Evolutionary conservation across 2,329 filamentous ascomycete species (phyloP), one percentile per base, ranked within the genome.

Genomic region (Clarireedia homoeocarpa): DNA sequence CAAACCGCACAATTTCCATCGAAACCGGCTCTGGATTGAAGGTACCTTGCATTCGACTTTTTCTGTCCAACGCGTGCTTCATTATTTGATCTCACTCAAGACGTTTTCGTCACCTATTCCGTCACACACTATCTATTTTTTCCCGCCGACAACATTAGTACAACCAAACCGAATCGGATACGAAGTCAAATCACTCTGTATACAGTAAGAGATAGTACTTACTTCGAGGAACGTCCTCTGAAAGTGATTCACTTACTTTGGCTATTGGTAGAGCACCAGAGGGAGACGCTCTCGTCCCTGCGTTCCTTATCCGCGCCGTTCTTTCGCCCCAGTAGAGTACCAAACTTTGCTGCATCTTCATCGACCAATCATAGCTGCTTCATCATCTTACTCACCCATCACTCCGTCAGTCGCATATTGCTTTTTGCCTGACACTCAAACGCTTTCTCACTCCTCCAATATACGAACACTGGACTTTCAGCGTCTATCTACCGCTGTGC

Each of bases 181-280:
- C 38, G 12, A 50, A 5, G 39, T 34, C 46, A 36, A 34, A 46
- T 44, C 24, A 50, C n/a, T 55, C 46, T 27, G 44, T 38, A 55
- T 14, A 42, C 46, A 50, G 39, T 51, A 42, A 55, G 47, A 38
- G 39, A 51, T 36, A 55, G 53, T 51, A 51, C 53, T 55, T 51
- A 50, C 46, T 51, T 27, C 12, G 7, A 54, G 24, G 27, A 24
- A 9, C 14, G 23, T 6, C 45, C 39, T 27, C 3, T 34, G 20
- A 53, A 44, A 47, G 38, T 42, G 44, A 49, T 46, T 54, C 51
- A 36, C 27, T 54, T 17, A 23, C 45, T 54, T 40, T 54, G 34
- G 44, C 48, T 54, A 45, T 24, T 12, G 20, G 12, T 9, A 40
- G 44, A 49, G 44, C 24, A 54, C 26, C 15, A 34, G 5, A 49